A percentile compares a stretch with the other conserved stretches of the same genome.
Conservation (phyloP, 106 monocot genomes). For the Gastrodia elata region DNA sequence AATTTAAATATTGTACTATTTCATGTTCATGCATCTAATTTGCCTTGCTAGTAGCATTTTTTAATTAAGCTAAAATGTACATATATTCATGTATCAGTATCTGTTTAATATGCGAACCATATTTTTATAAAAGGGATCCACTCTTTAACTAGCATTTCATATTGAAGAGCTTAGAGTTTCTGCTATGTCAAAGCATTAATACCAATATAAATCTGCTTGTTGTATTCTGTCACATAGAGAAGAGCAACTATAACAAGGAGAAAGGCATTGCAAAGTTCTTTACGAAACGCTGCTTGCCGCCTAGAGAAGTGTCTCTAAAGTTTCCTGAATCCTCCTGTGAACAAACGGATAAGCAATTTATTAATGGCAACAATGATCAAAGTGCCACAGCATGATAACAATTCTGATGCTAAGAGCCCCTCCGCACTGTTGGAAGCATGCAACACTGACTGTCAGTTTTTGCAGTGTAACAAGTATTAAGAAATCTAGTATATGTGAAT, state of each 20-base stretch:
- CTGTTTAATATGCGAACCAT: too few relatives aligned
- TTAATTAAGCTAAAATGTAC: too few relatives aligned
- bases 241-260: background rate
- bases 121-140: too few relatives aligned
- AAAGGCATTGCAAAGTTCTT: slow-evolving; percentile 10
- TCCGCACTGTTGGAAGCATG: background rate
- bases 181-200: background rate
- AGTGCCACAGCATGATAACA: background rate
- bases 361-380: background rate
- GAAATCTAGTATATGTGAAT: background rate
- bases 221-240: background rate
- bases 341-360: background rate
- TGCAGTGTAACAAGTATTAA: background rate
- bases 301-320: background rate
- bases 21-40: too few relatives aligned
- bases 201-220: background rate
- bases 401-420: too few relatives aligned
- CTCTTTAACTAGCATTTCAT: background rate
- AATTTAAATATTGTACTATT: too few relatives aligned
- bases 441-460: background rate
- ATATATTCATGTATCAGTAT: too few relatives aligned
- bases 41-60: too few relatives aligned
- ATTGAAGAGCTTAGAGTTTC: background rate
- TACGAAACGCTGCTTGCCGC: slow-evolving; percentile 4
- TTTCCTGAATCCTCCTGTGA: background rate